phyloP scores from a whole-genome alignment of 2,329 filamentous ascomycete genomes.

The Tothia fuscella region DNA sequence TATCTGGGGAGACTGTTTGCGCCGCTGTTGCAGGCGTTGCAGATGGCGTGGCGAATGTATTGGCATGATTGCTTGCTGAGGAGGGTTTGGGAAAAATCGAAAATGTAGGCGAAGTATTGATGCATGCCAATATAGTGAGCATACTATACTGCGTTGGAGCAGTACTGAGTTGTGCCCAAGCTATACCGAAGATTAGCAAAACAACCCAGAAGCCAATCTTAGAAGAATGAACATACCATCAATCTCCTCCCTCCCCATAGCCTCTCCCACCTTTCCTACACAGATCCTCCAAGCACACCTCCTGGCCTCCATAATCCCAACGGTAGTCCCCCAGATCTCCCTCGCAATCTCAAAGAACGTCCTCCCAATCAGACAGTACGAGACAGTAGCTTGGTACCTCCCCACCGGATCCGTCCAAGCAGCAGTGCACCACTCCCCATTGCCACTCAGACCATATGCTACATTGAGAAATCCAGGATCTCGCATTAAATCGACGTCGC shows the following conservation, averaged over 20 bases:
- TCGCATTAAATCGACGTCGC: conserved; percentile 60
- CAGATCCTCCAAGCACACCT: conserved; percentile 69
- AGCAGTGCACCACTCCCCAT: conserved; percentile 66
- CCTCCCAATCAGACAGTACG: conserved; percentile 56
- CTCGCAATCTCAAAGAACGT: conserved; percentile 53
- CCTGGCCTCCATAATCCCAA: conserved; percentile 57
- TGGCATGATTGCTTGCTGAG: conserved; percentile 13
- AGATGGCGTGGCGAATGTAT: too few species aligned
- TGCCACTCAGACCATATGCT: conserved; percentile 59
- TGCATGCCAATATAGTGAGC: conserved; percentile 44
- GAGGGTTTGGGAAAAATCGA: conserved; percentile 43
- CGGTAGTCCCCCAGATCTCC: conserved; percentile 68
- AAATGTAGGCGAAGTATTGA: conserved; percentile 53
- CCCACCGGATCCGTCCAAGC: conserved; percentile 74
- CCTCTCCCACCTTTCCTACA: conserved; percentile 57
- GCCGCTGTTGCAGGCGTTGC: conserved; percentile 27
- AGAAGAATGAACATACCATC: conserved; percentile 28
- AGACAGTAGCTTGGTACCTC: conserved; percentile 57
- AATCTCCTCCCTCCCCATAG: conserved; percentile 55
- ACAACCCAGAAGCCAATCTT: conserved; percentile 31
- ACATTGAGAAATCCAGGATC: conserved; percentile 74
- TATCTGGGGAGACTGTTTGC: conserved; percentile 22
- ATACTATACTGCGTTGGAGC: conserved; percentile 26
- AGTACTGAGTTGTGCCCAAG: conserved; percentile 25
- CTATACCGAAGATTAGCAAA: conserved; percentile 29